phyloP scores from a whole-genome alignment of 2,329 filamentous ascomycete species.

The Xylariaceae sp. region DNA sequence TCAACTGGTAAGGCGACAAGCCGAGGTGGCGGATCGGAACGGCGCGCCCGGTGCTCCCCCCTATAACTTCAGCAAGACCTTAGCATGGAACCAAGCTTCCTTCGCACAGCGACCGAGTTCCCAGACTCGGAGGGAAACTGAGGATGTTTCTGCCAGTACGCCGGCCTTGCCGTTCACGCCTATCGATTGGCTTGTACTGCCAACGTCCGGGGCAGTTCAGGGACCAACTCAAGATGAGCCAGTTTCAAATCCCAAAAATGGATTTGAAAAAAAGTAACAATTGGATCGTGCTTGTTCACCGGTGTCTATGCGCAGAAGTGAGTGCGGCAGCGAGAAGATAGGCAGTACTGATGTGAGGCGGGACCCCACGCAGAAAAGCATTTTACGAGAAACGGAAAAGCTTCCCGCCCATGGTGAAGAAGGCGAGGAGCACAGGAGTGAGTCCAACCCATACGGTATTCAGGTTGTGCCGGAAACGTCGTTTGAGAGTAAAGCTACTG shows the following conservation, averaged over 20 bases:
- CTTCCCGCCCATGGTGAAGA: neutral
- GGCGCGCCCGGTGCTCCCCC: constrained; percentile 13
- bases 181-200: constrained; percentile 21
- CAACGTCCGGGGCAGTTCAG: neutral
- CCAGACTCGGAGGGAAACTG: neutral
- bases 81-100: constrained; percentile 22
- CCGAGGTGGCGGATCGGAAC: constrained; percentile 20
- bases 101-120: constrained; percentile 20
- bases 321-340: constrained; percentile 11
- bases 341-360: neutral
- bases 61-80: constrained; percentile 25
- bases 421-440: neutral
- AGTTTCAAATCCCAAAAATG: neutral
- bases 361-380: neutral
- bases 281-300: neutral
- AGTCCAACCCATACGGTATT: constrained; percentile 1
- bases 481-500: constrained; percentile 16
- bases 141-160: neutral
- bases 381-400: neutral
- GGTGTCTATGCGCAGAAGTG: constrained; percentile 15
- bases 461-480: neutral
- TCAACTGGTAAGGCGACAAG: constrained; percentile 12
- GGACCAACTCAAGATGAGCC: neutral
- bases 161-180: constrained; percentile 5
- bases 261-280: neutral